Evolutionary conservation across 345 rosid species (phyloP), one percentile per base, ranked within the genome.

Genomic region (Eucalyptus fibrosa): DNA sequence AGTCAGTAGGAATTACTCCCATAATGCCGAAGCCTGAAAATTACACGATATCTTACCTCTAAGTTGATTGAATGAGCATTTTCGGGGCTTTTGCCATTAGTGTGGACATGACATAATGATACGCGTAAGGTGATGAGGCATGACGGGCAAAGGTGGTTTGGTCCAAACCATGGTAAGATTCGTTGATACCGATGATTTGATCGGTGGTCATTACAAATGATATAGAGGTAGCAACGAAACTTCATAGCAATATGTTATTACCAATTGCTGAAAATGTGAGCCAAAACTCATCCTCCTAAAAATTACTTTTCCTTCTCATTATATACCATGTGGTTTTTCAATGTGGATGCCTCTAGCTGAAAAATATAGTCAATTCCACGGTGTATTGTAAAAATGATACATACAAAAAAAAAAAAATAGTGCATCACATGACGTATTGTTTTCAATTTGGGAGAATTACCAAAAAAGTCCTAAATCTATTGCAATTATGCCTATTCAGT

Each of bases 121-220:
- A 15, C 3, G 7, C 3, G 51, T 2, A 15, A 1, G 18, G 51
- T 50, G 51, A 50, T 5, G 17, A 14, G 0, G 51, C 51, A 50
- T 50, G 17, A 2, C 18, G 1, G 2, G 51, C 51, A 6, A 50
- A 5, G 17, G 51, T 14, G 51, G 51, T 49, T 49, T 50, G 17
- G 17, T 50, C 51, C 17, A 5, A 14, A 50, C 0, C 67, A 59
- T 59, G 67, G n/a, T 59, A 10, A 59, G 65, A 12, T 59, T 59
- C 16, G n/a, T 12, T 59, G n/a, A 28, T 62, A 30, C 18, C 18
- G 16, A 28, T 28, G 32, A 2, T 30, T 62, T 3, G 17, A 2
- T 62, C 1, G 34, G 16, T 62, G 69, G 18, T 62, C 34, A 2
- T 12, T 30, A 12, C 18, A 62, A 60, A 62, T 62, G 32, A 62